Percentiles rank a stretch among this genome's conserved stretches.
These are phyloP conservation scores for Aspergillus clavatus DNA, from an alignment of 2,329 filamentous ascomycete species.

Conservation along the genomic window DNA sequence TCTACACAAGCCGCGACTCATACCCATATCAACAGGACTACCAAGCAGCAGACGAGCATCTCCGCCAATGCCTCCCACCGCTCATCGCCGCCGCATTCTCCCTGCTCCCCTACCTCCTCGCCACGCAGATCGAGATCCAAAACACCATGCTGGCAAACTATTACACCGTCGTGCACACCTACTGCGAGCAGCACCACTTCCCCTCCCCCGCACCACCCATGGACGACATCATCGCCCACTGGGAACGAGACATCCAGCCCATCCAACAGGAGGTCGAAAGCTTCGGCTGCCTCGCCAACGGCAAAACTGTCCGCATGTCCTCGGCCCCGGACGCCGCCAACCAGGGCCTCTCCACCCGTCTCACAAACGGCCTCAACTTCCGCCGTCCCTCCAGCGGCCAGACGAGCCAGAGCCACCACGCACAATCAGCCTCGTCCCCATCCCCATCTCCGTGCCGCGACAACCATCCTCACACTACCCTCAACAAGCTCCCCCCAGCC, in stretches of 20 bases:
- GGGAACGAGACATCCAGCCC: constrained; percentile 60
- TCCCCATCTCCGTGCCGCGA: no score
- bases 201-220: constrained; percentile 69
- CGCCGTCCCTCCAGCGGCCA: constrained; percentile 37
- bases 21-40: constrained; percentile 54
- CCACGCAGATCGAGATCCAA: constrained; percentile 68
- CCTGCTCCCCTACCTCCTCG: constrained; percentile 67
- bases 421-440: background rate
- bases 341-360: constrained; percentile 43
- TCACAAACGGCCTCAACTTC: constrained; percentile 21
- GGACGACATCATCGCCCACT: constrained; percentile 63
- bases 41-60: constrained; percentile 66
- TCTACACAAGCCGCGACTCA: background rate
- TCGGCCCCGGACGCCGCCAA: constrained; percentile 28
- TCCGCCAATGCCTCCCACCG: constrained; percentile 66
- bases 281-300: constrained; percentile 59
- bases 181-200: constrained; percentile 63
- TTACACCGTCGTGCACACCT: constrained; percentile 71
- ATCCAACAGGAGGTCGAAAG: constrained; percentile 63
- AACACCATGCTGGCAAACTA: constrained; percentile 71
- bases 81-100: constrained; percentile 67
- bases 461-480: constrained; percentile 14
- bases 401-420: constrained; percentile 23
- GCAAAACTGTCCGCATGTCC: constrained; percentile 49
- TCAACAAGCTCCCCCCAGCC: constrained; percentile 24